Evolutionary conservation across 192 early-diverging fungal species (phyloP).

Genomic region (Coemansia sp.): DNA sequence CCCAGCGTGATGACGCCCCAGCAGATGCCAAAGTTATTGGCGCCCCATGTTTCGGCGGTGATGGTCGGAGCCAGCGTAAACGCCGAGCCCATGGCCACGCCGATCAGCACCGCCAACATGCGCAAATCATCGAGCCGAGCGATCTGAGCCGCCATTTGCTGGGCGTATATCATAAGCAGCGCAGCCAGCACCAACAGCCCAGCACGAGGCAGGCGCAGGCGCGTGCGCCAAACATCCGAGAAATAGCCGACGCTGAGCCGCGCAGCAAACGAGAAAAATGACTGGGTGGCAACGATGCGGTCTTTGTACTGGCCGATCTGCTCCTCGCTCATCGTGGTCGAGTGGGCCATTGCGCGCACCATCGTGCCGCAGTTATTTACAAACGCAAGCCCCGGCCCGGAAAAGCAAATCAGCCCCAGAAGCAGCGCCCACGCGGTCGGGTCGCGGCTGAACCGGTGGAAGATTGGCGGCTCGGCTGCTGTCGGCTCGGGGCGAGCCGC

Average conservation of each 20-base stretch:
- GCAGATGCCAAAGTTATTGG: constrained; percentile 53
- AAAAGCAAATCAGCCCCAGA: constrained; percentile 47
- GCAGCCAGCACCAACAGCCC: constrained; percentile 33
- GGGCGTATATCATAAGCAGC: constrained; percentile 46
- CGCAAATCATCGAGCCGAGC: constrained; percentile 31
- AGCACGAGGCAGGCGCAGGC: constrained; percentile 40
- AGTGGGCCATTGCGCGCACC: constrained; percentile 48
- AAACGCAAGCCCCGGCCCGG: constrained; percentile 48
- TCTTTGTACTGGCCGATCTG: constrained; percentile 49
- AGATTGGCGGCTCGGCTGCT: background rate
- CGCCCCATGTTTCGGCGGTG: constrained; percentile 55
- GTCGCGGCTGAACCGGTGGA: constrained; percentile 27
- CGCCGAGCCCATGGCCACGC: constrained; percentile 47
- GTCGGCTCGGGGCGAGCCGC: background rate
- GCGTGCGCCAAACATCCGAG: constrained; percentile 49
- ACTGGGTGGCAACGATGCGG: constrained; percentile 53
- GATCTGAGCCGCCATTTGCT: constrained; percentile 22
- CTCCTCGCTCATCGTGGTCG: constrained; percentile 22
- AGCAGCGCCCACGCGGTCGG: constrained; percentile 44
- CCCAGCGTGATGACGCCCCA: constrained; percentile 63
- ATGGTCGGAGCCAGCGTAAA: constrained; percentile 54
- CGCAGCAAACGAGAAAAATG: constrained; percentile 50
- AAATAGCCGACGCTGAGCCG: constrained; percentile 43
- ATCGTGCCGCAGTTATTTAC: constrained; percentile 56
- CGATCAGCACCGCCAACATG: constrained; percentile 35